Percentiles rank a stretch among this genome's conserved stretches.
Conservation (phyloP, 2,329 filamentous ascomycete genomes). For the Aureobasidium mangrovei region DNA sequence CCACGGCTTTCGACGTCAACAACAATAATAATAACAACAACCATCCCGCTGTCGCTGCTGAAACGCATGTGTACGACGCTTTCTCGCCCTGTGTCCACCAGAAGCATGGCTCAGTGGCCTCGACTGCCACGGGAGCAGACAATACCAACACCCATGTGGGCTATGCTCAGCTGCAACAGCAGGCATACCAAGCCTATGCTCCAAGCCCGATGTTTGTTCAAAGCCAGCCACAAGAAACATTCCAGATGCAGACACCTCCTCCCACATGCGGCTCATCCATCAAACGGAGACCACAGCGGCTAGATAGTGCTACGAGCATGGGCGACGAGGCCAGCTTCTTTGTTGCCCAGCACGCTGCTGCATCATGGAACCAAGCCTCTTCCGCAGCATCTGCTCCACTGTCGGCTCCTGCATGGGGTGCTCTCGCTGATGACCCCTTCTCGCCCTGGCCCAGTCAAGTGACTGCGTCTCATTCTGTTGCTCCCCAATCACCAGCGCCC, state of each 20-base stretch:
- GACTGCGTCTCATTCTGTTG: background rate
- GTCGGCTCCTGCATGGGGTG: conserved; percentile 10
- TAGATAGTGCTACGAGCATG: conserved; percentile 19
- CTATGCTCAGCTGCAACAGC: background rate
- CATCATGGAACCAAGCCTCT: conserved; percentile 3
- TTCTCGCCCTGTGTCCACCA: conserved; percentile 31
- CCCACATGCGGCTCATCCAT: conserved; percentile 49
- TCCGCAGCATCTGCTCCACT: conserved; percentile 16
- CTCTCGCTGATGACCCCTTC: conserved; percentile 2
- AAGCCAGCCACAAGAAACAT: background rate
- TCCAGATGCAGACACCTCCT: conserved; percentile 53
- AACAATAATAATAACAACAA: conserved; percentile 7
- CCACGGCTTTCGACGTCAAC: conserved; percentile 29
- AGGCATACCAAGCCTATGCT: background rate
- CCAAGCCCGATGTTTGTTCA: conserved; percentile 1
- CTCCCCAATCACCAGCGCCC: background rate
- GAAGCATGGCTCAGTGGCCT: conserved; percentile 3
- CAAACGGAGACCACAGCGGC: conserved; percentile 35
- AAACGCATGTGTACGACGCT: conserved; percentile 40
- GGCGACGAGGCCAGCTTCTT: background rate
- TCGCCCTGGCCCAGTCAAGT: background rate
- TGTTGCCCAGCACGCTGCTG: background rate
- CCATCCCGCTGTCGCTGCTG: background rate
- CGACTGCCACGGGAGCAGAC: background rate
- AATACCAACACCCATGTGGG: conserved; percentile 9